These are phyloP conservation scores for Globisporangium cederbergense DNA, from an alignment of 352 stramenopile genomes.

Conservation along the genomic window DNA sequence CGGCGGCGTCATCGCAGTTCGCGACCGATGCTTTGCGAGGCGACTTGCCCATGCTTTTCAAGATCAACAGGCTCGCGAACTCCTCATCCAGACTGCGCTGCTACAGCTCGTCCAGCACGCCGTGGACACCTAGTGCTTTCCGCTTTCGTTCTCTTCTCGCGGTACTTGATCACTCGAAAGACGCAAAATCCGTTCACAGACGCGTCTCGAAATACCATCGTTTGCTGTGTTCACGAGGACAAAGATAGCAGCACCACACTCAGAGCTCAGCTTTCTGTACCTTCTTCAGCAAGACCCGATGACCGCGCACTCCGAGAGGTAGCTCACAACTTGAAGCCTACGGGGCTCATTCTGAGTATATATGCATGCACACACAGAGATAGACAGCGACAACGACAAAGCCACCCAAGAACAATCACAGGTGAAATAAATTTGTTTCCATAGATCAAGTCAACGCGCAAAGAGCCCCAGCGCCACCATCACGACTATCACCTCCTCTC, in stretches of 20 bases:
- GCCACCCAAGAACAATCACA: background rate
- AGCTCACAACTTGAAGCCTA: too few species aligned
- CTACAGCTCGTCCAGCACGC: background rate
- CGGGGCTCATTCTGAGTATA: too few species aligned
- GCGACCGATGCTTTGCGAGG: background rate
- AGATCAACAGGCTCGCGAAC: background rate
- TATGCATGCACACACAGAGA: background rate
- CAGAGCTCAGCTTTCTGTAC: background rate
- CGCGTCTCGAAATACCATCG: background rate
- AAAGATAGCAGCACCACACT: background rate
- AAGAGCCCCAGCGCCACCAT: background rate
- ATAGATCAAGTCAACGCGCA: constrained; percentile 15
- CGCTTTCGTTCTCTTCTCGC: background rate
- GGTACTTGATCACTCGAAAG: background rate
- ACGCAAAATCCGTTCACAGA: background rate
- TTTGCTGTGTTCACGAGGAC: background rate
- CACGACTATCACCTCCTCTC: background rate
- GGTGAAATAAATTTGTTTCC: constrained; percentile 14
- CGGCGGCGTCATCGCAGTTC: background rate
- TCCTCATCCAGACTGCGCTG: background rate
- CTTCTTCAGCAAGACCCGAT: too few species aligned
- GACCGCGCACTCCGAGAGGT: too few species aligned
- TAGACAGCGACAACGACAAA: too few species aligned
- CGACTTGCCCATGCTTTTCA: background rate
- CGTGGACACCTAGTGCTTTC: background rate